These are phyloP conservation scores for Sphagnum magellanicum DNA, from an alignment of 228 moss, liverwort and hornwort species.

Conservation along the genomic window DNA sequence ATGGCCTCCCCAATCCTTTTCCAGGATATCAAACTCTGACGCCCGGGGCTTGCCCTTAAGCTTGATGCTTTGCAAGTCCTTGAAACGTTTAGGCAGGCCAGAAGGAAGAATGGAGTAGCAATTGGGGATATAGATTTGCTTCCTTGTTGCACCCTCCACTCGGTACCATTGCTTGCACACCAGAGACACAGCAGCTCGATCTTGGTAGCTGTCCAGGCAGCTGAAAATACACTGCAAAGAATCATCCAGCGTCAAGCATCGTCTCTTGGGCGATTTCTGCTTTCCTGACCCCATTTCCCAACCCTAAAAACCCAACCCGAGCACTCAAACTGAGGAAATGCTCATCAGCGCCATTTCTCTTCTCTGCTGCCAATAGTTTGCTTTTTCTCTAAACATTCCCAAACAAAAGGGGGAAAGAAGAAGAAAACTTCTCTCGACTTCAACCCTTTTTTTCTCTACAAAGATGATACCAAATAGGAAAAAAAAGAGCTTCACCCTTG, in stretches of 20 bases:
- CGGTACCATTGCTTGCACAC: slow-evolving; percentile 69
- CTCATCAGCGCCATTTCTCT: too few relatives aligned
- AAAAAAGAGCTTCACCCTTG: too few relatives aligned
- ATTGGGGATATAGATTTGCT: slow-evolving; percentile 57
- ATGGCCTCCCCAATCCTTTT: slow-evolving; percentile 66
- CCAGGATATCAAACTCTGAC: slow-evolving; percentile 53
- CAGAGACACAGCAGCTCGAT: slow-evolving; percentile 53
- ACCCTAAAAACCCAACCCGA: too few relatives aligned
- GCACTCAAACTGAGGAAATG: too few relatives aligned
- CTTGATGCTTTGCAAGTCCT: slow-evolving; percentile 52
- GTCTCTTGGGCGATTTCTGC: not conserved
- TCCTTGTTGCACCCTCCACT: slow-evolving; percentile 56
- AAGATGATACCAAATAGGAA: too few relatives aligned
- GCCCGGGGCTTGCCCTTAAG: slow-evolving; percentile 79
- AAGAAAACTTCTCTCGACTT: too few relatives aligned
- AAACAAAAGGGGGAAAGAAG: too few relatives aligned
- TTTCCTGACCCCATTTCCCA: too few relatives aligned
- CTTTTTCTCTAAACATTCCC: too few relatives aligned
- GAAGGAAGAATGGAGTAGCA: slow-evolving; percentile 67
- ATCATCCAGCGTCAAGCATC: slow-evolving; percentile 14
- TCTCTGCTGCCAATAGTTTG: too few relatives aligned
- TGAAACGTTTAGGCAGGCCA: slow-evolving; percentile 45
- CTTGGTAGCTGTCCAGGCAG: slow-evolving; percentile 26
- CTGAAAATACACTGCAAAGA: slow-evolving; percentile 49
- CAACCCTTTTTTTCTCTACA: too few relatives aligned